phyloP scores from a whole-genome alignment of 2,329 filamentous ascomycete species.

The Teratosphaeria pseudoeucalypti region DNA sequence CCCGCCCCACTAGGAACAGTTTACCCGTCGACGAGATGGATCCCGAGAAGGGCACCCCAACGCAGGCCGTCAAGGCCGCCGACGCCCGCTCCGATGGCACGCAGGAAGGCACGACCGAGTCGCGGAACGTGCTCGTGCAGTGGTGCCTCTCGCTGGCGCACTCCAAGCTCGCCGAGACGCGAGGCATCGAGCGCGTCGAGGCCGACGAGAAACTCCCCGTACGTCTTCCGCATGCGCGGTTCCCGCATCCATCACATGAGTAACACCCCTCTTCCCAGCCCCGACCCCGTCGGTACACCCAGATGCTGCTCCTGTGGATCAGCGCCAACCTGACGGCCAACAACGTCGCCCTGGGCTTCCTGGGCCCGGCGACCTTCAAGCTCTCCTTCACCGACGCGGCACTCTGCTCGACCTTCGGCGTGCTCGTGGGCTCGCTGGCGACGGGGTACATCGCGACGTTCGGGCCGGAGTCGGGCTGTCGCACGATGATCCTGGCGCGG shows the following conservation, averaged over 20 bases:
- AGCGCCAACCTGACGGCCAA: slow-evolving; percentile 17
- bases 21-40: not conserved
- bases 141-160: not conserved
- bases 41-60: not conserved
- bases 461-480: slow-evolving; percentile 32
- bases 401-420: slow-evolving; percentile 29
- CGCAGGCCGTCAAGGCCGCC: not conserved
- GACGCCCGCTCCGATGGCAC: not conserved
- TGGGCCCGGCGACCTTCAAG: slow-evolving; percentile 30
- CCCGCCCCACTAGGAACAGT: no score
- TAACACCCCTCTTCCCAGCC: not conserved
- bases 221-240: not conserved
- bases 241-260: no score
- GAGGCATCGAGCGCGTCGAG: not conserved
- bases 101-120: not conserved
- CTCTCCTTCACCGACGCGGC: slow-evolving; percentile 33
- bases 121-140: not conserved
- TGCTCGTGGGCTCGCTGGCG: slow-evolving; percentile 23
- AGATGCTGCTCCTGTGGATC: slow-evolving; percentile 12
- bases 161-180: not conserved
- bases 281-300: not conserved
- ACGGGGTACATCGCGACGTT: slow-evolving; percentile 34
- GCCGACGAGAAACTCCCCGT: not conserved
- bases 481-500: slow-evolving; percentile 33
- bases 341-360: slow-evolving; percentile 33